A percentile compares a stretch with the other conserved stretches of the same genome.
Evolutionary conservation across 768 basidiomycete species (phyloP).

Genomic region (Rhizopogon rudus): DNA sequence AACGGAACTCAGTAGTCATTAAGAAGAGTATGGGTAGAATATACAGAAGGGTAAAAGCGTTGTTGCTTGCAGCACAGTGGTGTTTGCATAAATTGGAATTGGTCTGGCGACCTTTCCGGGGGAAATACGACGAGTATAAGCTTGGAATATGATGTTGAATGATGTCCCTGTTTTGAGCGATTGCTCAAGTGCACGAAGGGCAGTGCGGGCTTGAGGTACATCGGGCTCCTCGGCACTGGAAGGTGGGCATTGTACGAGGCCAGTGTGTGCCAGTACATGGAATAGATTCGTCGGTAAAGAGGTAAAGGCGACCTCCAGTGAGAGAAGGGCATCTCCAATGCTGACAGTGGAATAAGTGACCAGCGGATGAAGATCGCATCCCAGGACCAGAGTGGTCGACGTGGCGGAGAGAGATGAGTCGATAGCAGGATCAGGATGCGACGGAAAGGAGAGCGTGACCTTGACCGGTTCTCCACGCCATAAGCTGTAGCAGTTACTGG

Average conservation of each 20-base stretch:
- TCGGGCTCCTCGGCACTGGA: not conserved
- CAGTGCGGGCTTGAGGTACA: not conserved
- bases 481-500: not conserved
- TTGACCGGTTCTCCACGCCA: not conserved
- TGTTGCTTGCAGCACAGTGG: not conserved
- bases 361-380: not conserved
- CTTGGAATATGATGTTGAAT: constrained; percentile 3
- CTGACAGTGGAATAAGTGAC: not conserved
- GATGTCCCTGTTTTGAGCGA: constrained; percentile 3
- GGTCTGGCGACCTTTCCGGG: not conserved
- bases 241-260: no score
- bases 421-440: not conserved
- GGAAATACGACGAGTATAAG: not conserved
- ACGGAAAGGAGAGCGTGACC: not conserved
- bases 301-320: not conserved
- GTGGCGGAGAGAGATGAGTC: no score
- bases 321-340: not conserved
- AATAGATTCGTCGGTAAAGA: not conserved
- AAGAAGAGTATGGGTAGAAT: not conserved
- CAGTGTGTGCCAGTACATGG: no score
- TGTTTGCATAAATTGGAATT: not conserved
- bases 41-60: not conserved
- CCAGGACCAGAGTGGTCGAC: not conserved
- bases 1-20: not conserved
- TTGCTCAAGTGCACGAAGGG: not conserved